Base-by-base conservation (phyloP, 2,329 filamentous ascomycete genomes). In the Intubia oerlemansii region DNA sequence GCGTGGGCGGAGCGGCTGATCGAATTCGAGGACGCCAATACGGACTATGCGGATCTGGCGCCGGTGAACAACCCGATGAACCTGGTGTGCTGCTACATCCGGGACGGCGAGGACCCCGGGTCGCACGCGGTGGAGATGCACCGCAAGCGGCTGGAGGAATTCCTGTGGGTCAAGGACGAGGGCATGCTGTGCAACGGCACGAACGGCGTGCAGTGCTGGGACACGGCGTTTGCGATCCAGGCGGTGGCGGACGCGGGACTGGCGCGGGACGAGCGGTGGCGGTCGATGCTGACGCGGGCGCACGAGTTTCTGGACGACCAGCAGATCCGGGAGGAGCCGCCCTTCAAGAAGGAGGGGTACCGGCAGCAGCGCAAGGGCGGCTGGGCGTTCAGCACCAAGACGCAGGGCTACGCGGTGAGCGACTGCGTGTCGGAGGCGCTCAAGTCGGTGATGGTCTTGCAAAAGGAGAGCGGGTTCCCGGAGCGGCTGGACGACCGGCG, bases 151-250 rank as follows among this genome's bases (percentile, higher is more conserved):
- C 50, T 92, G 10, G 63, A 79, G 24, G 88, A 98, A 42, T 90
- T 74, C 36, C 50, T 98, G 17, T 98, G 88, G 84, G 60, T 98
- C 28, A 92, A 90, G 37, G 50, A 71, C 19, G 84, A 93, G 45
- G 88, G 88, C 5, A 81, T 98, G 79, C 61, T 95, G 27, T 75
- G 75, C 51, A 93, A 93, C 41, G 88, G 88, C 21, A 98, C 88
- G 7, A 95, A 98, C 40, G 88, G 88, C n/a, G 84, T 95, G 2
- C 88, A 98, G 49, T 77, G 72, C 38, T 98, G 88, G 88, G 88
- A 98, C 45, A 98, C 88, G 0, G 66, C 82, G 1, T 95, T 95
- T 44, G 55, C 75, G 12, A 80, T 93, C 19, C 82, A 92, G 48
- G 74, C 79, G 1, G 66, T 79, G 5, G 65, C 80, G 29, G 78